phyloP scores from a whole-genome alignment of 345 rosid species.

The Adansonia digitata region DNA sequence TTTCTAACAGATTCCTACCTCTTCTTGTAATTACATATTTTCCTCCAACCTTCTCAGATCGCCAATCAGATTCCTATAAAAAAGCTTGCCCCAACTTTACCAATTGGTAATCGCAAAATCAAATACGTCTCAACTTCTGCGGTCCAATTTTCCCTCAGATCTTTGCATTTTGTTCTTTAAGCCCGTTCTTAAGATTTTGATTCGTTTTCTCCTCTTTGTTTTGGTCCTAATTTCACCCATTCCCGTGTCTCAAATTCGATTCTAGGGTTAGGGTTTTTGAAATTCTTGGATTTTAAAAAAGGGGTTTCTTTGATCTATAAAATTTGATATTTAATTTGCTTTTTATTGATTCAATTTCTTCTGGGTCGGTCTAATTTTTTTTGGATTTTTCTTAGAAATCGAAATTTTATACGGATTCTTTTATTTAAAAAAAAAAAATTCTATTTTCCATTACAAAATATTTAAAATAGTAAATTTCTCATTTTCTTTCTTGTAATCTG shows the following conservation, averaged over 20 bases:
- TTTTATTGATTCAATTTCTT: background rate
- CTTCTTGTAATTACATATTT: background rate
- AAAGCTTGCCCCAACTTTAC: constrained; percentile 15
- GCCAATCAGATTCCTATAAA: constrained; percentile 17
- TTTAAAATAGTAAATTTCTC: background rate
- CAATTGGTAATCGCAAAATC: background rate
- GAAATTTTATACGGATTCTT: background rate
- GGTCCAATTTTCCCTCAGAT: background rate
- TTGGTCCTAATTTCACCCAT: constrained; percentile 7
- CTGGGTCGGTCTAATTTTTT: constrained; percentile 4
- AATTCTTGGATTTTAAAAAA: background rate
- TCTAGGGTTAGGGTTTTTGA: constrained; percentile 43
- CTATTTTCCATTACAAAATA: too few species aligned
- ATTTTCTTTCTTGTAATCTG: background rate
- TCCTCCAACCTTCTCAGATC: too few species aligned
- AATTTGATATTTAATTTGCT: background rate
- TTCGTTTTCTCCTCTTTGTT: constrained; percentile 16
- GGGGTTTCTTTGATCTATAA: constrained; percentile 17
- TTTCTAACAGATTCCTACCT: background rate
- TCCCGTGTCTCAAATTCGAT: background rate
- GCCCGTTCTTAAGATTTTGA: background rate
- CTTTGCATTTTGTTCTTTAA: background rate
- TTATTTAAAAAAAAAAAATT: too few species aligned
- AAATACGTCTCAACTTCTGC: background rate
- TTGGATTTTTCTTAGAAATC: background rate